These are phyloP conservation scores for Aspergillus sp. DNA, from an alignment of 2,329 filamentous ascomycete genomes.

Conservation along the genomic window DNA sequence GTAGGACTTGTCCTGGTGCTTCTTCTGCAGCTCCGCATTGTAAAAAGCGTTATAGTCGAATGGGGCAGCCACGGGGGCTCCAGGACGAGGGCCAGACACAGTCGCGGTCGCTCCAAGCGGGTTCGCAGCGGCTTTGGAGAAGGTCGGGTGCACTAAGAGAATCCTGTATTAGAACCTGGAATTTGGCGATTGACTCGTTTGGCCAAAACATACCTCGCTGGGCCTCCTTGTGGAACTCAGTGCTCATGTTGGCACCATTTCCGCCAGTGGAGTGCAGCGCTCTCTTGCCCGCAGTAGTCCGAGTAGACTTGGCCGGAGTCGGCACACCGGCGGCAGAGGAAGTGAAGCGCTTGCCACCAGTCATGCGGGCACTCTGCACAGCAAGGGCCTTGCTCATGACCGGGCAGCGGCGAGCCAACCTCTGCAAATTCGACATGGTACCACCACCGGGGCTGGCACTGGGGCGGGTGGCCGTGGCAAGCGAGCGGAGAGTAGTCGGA, in stretches of 20 bases:
- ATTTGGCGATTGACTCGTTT: not conserved
- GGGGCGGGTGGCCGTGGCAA: slow-evolving; percentile 71
- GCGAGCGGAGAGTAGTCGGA: slow-evolving; percentile 84
- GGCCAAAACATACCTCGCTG: slow-evolving; percentile 49
- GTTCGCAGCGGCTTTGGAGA: slow-evolving; percentile 29
- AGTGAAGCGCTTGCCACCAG: slow-evolving; percentile 44
- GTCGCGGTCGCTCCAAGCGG: slow-evolving; percentile 25
- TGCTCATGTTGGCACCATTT: slow-evolving; percentile 78
- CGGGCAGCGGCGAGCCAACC: slow-evolving; percentile 91
- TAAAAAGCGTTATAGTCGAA: slow-evolving; percentile 96
- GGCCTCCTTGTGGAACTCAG: slow-evolving; percentile 55
- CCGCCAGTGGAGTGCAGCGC: slow-evolving; percentile 79
- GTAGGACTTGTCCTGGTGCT: slow-evolving; percentile 99
- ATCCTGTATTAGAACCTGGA: not conserved
- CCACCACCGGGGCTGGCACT: slow-evolving; percentile 76
- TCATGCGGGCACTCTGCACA: slow-evolving; percentile 66
- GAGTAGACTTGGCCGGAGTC: slow-evolving; percentile 48
- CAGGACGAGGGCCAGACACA: slow-evolving; percentile 50
- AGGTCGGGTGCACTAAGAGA: slow-evolving; percentile 29
- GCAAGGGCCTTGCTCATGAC: slow-evolving; percentile 98
- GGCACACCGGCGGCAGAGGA: slow-evolving; percentile 38
- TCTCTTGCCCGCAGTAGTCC: slow-evolving; percentile 64
- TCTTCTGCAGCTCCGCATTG: slow-evolving; percentile 87
- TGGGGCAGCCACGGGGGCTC: slow-evolving; percentile 57
- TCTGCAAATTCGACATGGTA: slow-evolving; percentile 95